Base-by-base conservation (phyloP, 2,329 filamentous ascomycete species). In the Coniella lustricola region DNA sequence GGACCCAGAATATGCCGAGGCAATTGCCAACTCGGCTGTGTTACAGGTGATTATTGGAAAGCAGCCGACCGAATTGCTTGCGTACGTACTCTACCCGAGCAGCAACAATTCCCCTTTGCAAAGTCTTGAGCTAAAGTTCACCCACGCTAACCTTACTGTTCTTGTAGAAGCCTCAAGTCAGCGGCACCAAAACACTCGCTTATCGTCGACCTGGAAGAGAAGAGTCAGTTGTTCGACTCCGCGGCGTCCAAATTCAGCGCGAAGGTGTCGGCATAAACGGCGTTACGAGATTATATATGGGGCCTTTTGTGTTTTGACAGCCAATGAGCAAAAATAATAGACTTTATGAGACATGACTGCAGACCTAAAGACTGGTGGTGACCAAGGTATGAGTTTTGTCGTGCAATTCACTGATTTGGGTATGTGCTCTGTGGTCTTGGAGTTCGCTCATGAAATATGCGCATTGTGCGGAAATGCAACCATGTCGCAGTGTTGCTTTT, bases 201-300 rank as follows among this genome's bases (percentile, higher is more conserved):
- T 53, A 65, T 96, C 49, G 64, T 67, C 35, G 90, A 95, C 58
- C 69, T 95, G 58, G 76, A 82, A 60, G 87, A 89, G 68, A 97
- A 95, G 82, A 88, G 82, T 65, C 78, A 75, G n/a, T 69, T 90
- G 50, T 97, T 97, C 63, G 88, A 95, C 65, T 82, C 82, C 59
- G 90, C 90, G 12, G 87, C 87, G 17, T 75, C 80, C 21, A 97
- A 95, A 70, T 97, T 93, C 68, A 84, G 81, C 56, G 79, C 90
- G 31, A 95, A 91, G 73, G 88, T 89, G 54, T 75, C 82, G 53
- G 74, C 77, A 53, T 79, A 65, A 66, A 16, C n/a, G 44, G 36
- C 3, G 34, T 20, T 21, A 31, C 18, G 13, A 25, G n/a, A 10
- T 41, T 35, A 13, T 22, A 32, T 44, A 36, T 50, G 35, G 32